Conservation (phyloP, 164 flowering plant species). For the Dillenia suffruticosa region DNA sequence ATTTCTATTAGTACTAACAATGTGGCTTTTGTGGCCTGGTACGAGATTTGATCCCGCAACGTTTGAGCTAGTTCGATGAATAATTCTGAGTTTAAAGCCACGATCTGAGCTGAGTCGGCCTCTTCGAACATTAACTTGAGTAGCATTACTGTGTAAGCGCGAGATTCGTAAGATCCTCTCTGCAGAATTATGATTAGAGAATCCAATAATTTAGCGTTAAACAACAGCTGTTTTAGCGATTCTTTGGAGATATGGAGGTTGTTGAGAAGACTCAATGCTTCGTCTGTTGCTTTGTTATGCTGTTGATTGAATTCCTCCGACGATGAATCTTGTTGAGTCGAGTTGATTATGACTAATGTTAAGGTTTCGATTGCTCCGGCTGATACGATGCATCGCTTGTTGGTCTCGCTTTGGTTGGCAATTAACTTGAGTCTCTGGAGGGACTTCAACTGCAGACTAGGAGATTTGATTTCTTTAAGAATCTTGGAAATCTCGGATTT, state of each 20-base stretch:
- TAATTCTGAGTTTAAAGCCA: constrained; percentile 22
- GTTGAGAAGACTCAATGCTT: constrained; percentile 14
- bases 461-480: constrained; percentile 28
- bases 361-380: constrained; percentile 43
- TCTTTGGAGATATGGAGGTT: constrained; percentile 9
- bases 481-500: constrained; percentile 27
- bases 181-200: constrained; percentile 34
- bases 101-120: constrained; percentile 32
- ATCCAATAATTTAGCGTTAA: constrained; percentile 18
- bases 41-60: constrained; percentile 48
- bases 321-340: background rate
- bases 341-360: constrained; percentile 30
- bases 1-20: constrained; percentile 34
- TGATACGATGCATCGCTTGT: constrained; percentile 36
- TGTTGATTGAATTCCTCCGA: background rate
- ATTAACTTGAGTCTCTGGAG: constrained; percentile 42
- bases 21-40: constrained; percentile 39
- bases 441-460: constrained; percentile 21
- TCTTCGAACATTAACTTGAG: constrained; percentile 43
- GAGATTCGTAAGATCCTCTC: constrained; percentile 42
- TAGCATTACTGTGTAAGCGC: constrained; percentile 42
- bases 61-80: constrained; percentile 40
- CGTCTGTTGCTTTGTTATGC: constrained; percentile 13
- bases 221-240: constrained; percentile 8
- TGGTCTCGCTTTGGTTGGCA: constrained; percentile 33